These are phyloP conservation scores for Chaetomium olivaceum DNA, from an alignment of 2,329 filamentous ascomycete genomes.

Conservation along the genomic window DNA sequence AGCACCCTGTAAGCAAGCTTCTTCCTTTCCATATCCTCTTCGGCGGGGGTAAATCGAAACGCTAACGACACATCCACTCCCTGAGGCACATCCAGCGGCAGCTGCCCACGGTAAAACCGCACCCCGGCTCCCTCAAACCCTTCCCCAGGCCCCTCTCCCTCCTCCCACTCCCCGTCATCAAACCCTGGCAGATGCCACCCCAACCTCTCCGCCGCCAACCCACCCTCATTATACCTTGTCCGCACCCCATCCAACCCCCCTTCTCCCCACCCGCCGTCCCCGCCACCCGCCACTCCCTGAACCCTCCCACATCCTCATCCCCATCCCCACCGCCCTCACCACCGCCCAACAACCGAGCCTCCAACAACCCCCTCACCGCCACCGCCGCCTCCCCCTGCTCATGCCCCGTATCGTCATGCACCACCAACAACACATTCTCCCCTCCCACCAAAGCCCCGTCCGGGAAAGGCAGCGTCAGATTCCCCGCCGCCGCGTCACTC, in stretches of 20 bases:
- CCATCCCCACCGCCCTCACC: background rate
- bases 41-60: constrained; percentile 6
- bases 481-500: background rate
- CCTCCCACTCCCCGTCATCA: constrained; percentile 8
- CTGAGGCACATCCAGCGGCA: constrained; percentile 2
- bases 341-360: background rate
- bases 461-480: background rate
- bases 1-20: constrained; percentile 6
- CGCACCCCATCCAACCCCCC: background rate
- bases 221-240: constrained; percentile 13
- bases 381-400: constrained; percentile 4
- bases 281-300: constrained; percentile 7
- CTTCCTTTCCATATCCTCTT: background rate
- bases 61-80: constrained; percentile 9
- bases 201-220: constrained; percentile 7
- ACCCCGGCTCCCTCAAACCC: constrained; percentile 5
- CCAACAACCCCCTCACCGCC: background rate
- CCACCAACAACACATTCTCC: constrained; percentile 6
- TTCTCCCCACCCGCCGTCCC: constrained; percentile 1
- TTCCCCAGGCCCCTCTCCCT: background rate
- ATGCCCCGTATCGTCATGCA: constrained; percentile 14
- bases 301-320: background rate
- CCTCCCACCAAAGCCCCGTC: background rate
- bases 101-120: constrained; percentile 7
- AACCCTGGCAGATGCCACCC: constrained; percentile 14